These are phyloP conservation scores for Penicillium malachiteum DNA, from an alignment of 495 filamentous ascomycete species.

Conservation along the genomic window DNA sequence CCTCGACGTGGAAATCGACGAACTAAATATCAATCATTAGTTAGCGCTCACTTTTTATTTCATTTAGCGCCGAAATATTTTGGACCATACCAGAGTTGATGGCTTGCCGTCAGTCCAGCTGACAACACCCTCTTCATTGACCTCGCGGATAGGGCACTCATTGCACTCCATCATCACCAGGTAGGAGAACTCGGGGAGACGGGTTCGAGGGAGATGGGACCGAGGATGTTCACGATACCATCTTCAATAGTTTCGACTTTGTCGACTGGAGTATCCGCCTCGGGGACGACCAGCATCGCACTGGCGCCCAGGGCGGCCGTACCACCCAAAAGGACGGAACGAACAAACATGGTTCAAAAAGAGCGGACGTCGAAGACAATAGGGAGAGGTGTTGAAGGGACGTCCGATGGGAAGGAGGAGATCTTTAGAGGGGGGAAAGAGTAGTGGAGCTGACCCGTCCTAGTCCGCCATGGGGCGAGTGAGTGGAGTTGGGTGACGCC, in stretches of 20 bases:
- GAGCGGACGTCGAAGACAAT: constrained; percentile 22
- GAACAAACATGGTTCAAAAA: constrained; percentile 41
- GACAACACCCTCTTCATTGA: constrained; percentile 29
- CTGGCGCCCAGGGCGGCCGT: constrained; percentile 42
- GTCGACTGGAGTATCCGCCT: constrained; percentile 32
- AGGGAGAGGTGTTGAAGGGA: constrained; percentile 1
- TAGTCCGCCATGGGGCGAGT: constrained; percentile 12
- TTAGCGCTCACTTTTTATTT: background rate
- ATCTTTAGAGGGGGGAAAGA: constrained; percentile 12
- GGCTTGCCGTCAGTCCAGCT: constrained; percentile 39
- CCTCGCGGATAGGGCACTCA: constrained; percentile 46
- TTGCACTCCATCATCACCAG: constrained; percentile 43
- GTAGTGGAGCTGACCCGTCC: constrained; percentile 20
- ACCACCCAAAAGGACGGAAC: constrained; percentile 42
- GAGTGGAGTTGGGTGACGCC: constrained; percentile 32
- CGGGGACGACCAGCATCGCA: constrained; percentile 50
- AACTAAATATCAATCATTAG: constrained; percentile 27
- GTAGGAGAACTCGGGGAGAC: constrained; percentile 29
- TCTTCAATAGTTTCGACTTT: constrained; percentile 15
- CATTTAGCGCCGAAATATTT: too few relatives aligned
- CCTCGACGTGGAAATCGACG: constrained; percentile 43
- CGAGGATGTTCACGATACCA: constrained; percentile 28
- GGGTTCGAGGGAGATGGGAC: constrained; percentile 26
- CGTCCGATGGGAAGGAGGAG: constrained; percentile 1
- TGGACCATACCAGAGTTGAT: constrained; percentile 36